A percentile compares a stretch with the other conserved stretches of the same genome.
phyloP scores from a whole-genome alignment of 192 early-diverging fungal species.

The Coemansia sp. region DNA sequence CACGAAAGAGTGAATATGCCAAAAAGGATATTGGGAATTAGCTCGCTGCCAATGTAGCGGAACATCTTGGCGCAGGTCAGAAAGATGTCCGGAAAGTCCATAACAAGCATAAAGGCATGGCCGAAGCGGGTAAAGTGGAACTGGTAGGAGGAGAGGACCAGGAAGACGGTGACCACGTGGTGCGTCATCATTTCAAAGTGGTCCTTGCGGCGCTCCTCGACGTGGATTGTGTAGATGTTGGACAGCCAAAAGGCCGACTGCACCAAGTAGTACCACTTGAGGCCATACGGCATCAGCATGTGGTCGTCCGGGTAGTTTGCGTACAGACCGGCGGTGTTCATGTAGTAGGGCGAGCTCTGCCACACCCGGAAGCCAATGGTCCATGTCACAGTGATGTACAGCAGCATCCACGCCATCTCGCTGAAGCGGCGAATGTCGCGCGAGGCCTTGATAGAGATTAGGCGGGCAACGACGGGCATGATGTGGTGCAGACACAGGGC shows the following conservation, averaged over 20 bases:
- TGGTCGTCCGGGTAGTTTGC: slow-evolving; percentile 56
- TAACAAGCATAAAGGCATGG: slow-evolving; percentile 54
- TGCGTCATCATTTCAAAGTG: slow-evolving; percentile 56
- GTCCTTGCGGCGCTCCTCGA: slow-evolving; percentile 60
- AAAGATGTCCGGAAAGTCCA: slow-evolving; percentile 63
- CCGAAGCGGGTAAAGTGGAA: slow-evolving; percentile 61
- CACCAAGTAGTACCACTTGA: slow-evolving; percentile 59
- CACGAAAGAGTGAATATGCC: slow-evolving; percentile 75
- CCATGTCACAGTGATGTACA: slow-evolving; percentile 49
- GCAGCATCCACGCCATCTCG: slow-evolving; percentile 57
- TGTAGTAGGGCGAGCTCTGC: slow-evolving; percentile 47
- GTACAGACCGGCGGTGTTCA: slow-evolving; percentile 54
- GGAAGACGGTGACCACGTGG: slow-evolving; percentile 57
- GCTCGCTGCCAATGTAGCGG: slow-evolving; percentile 67
- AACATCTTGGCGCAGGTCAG: slow-evolving; percentile 72
- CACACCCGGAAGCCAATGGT: slow-evolving; percentile 39
- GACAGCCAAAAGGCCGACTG: slow-evolving; percentile 55
- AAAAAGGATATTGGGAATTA: slow-evolving; percentile 71
- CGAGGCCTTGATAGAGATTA: slow-evolving; percentile 21
- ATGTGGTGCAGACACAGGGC: slow-evolving; percentile 58
- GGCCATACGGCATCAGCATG: slow-evolving; percentile 38
- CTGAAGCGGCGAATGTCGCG: slow-evolving; percentile 52
- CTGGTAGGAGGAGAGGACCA: slow-evolving; percentile 53
- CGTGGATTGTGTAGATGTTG: slow-evolving; percentile 52
- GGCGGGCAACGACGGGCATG: slow-evolving; percentile 24